Evolutionary conservation across 441 rosid genomes (phyloP).

Genomic region (Bruguiera hainesii): DNA sequence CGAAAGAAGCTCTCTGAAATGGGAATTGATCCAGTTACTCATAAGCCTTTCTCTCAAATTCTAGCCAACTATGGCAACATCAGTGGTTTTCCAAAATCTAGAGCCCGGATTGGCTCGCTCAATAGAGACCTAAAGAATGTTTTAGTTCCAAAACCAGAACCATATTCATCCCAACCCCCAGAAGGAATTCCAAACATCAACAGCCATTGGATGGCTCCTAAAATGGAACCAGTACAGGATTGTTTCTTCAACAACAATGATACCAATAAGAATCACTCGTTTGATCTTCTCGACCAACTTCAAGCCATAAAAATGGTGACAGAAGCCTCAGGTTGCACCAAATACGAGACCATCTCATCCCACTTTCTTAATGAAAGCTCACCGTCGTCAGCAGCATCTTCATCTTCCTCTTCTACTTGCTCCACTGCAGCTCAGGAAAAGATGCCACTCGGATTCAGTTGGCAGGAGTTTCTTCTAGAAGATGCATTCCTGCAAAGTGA

Average conservation of each 20-base stretch:
- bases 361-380: constrained; percentile 20
- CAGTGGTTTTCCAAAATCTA: constrained; percentile 22
- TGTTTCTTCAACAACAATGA: constrained; percentile 17
- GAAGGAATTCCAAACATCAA: constrained; percentile 19
- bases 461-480: constrained; percentile 86
- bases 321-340: constrained; percentile 37
- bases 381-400: constrained; percentile 35
- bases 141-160: constrained; percentile 24
- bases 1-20: constrained; percentile 91
- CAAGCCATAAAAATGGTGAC: constrained; percentile 74
- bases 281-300: constrained; percentile 68
- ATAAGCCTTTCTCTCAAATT: constrained; percentile 88
- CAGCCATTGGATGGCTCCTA: constrained; percentile 23
- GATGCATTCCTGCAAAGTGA: constrained; percentile 32
- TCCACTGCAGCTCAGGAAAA: constrained; percentile 52
- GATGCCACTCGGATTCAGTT: constrained; percentile 40
- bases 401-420: constrained; percentile 58
- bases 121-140: constrained; percentile 39
- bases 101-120: constrained; percentile 36
- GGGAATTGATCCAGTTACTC: constrained; percentile 99
- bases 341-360: constrained; percentile 26
- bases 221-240: constrained; percentile 24
- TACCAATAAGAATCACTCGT: constrained; percentile 23
- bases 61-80: constrained; percentile 30
- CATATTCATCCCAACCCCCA: constrained; percentile 3